Conservation (phyloP, 2,329 filamentous ascomycete species). For the Ceratocystiopsis minuta region DNA sequence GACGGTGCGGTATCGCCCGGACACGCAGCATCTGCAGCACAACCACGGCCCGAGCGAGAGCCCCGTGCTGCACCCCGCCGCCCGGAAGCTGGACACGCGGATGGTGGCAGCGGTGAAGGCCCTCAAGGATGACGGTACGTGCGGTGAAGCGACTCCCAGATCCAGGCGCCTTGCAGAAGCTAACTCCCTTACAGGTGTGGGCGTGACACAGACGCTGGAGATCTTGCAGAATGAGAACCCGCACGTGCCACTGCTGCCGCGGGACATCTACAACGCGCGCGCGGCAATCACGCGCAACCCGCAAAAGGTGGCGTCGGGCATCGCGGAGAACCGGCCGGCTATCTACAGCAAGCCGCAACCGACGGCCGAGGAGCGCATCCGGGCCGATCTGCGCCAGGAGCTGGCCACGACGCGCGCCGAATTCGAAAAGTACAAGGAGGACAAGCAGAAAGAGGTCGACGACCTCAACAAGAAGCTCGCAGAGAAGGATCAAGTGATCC, state of each 20-base stretch:
- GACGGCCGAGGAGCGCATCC: slow-evolving; percentile 44
- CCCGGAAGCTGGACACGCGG: slow-evolving; percentile 46
- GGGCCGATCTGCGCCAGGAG: slow-evolving; percentile 41
- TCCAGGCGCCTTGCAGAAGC: slow-evolving; percentile 12
- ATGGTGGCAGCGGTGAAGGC: slow-evolving; percentile 50
- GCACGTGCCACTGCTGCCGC: slow-evolving; percentile 41
- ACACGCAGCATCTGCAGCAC: slow-evolving; percentile 37
- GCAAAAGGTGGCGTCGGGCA: slow-evolving; percentile 38
- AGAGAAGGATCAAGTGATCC: slow-evolving; percentile 44
- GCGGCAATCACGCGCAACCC: slow-evolving; percentile 50
- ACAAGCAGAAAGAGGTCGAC: slow-evolving; percentile 39
- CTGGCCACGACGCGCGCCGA: slow-evolving; percentile 40
- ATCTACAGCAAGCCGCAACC: slow-evolving; percentile 50
- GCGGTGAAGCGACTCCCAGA: too few relatives aligned
- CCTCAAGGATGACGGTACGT: slow-evolving; percentile 42
- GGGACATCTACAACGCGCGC: slow-evolving; percentile 50
- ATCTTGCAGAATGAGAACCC: slow-evolving; percentile 47
- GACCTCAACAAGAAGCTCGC: slow-evolving; percentile 39
- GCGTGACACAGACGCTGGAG: slow-evolving; percentile 47
- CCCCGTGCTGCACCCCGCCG: slow-evolving; percentile 46
- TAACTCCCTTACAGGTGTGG: slow-evolving; percentile 25
- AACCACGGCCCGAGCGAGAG: slow-evolving; percentile 51
- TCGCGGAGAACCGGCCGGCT: slow-evolving; percentile 42
- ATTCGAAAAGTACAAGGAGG: slow-evolving; percentile 33
- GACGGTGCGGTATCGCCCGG: slow-evolving; percentile 46